Evolutionary conservation across 1,284 basidiomycete species (phyloP).

Genomic region (Athelia sp.): DNA sequence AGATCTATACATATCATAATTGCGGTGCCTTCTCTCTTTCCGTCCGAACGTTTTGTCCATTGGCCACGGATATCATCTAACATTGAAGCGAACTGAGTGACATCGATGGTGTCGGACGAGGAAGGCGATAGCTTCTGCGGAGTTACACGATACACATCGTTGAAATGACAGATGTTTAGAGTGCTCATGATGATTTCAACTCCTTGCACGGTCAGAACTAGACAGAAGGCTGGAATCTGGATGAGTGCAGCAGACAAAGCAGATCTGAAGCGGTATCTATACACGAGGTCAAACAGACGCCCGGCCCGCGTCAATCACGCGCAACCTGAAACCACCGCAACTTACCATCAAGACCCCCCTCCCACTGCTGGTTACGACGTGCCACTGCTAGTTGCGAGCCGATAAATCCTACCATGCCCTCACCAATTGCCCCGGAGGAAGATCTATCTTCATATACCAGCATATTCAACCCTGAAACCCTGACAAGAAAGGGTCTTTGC

Average conservation of each 20-base stretch:
- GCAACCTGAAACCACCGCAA: background rate
- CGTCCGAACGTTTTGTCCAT: slow-evolving; percentile 47
- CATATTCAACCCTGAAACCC: slow-evolving; percentile 53
- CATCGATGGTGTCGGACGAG: slow-evolving; percentile 62
- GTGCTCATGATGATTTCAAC: background rate
- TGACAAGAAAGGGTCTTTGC: slow-evolving; percentile 64
- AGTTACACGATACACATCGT: slow-evolving; percentile 73
- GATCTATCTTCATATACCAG: slow-evolving; percentile 22
- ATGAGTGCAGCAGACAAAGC: background rate
- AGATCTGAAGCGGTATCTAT: background rate
- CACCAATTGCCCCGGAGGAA: slow-evolving; percentile 3
- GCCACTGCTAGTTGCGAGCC: no score
- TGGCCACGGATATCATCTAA: slow-evolving; percentile 51
- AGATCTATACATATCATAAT: background rate
- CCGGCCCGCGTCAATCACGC: background rate
- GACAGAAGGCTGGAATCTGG: background rate
- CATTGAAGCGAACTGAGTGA: slow-evolving; percentile 67
- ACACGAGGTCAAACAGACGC: background rate
- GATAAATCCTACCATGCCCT: background rate
- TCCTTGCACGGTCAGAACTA: no score
- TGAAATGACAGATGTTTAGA: slow-evolving; percentile 49
- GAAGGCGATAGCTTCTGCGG: slow-evolving; percentile 58
- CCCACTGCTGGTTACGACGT: background rate
- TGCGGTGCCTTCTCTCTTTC: slow-evolving; percentile 50
- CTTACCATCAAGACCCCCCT: background rate